Conservation (phyloP, 2,329 filamentous ascomycete species). For the Aspergillus texensis region DNA sequence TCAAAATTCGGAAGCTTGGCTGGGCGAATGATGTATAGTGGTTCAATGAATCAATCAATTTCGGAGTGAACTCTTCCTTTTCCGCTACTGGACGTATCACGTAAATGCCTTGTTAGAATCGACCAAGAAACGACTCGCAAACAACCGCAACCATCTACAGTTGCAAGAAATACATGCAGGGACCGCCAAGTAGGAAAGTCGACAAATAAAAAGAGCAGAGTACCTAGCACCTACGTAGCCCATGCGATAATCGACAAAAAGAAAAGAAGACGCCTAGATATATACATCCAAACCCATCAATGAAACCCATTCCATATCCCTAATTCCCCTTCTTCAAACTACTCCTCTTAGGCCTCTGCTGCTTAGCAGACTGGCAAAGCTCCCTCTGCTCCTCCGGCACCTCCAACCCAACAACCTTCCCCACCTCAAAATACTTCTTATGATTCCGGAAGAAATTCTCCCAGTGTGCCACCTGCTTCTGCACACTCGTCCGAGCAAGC, state of each 20-base stretch:
- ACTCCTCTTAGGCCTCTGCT: slow-evolving; percentile 61
- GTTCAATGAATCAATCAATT: slow-evolving; percentile 33
- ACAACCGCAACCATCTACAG: neutral
- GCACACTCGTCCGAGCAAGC: slow-evolving; percentile 66
- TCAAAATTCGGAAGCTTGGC: slow-evolving; percentile 38
- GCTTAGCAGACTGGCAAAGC: slow-evolving; percentile 72
- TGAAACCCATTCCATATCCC: neutral
- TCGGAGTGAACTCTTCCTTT: slow-evolving; percentile 33
- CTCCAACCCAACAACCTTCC: slow-evolving; percentile 62
- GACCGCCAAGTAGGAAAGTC: neutral
- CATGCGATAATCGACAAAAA: slow-evolving; percentile 12
- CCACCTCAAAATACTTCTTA: slow-evolving; percentile 80
- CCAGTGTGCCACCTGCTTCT: slow-evolving; percentile 76
- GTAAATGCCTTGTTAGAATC: slow-evolving; percentile 21
- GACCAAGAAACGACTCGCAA: neutral
- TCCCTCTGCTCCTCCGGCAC: slow-evolving; percentile 55
- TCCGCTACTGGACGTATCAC: slow-evolving; percentile 33
- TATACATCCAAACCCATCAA: neutral
- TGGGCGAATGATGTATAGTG: slow-evolving; percentile 40
- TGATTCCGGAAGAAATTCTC: slow-evolving; percentile 77
- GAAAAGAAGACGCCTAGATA: neutral
- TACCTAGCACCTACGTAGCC: neutral
- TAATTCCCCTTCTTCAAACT: slow-evolving; percentile 26
- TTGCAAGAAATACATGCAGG: neutral
- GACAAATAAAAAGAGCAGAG: neutral